Conservation (phyloP, 768 basidiomycete species). For the Russula brevipes region DNA sequence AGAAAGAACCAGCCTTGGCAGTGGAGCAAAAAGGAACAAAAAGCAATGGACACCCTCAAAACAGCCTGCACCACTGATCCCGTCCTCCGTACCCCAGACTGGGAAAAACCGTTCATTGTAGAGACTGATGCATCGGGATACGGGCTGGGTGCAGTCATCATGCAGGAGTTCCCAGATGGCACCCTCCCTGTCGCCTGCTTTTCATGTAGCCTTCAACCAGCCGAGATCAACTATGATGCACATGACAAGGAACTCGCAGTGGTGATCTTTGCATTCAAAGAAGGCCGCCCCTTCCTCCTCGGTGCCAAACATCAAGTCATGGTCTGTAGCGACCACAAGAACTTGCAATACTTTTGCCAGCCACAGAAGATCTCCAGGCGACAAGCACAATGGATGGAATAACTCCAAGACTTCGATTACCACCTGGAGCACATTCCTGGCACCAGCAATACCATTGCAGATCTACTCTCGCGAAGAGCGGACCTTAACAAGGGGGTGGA, state of each 20-base stretch:
- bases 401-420: neutral
- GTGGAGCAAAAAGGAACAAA: neutral
- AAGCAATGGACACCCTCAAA: neutral
- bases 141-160: no score
- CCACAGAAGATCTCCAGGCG: neutral
- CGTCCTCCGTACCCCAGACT: neutral
- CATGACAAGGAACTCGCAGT: no score
- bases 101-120: neutral
- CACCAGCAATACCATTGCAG: rapidly evolving
- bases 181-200: no score
- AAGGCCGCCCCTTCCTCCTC: no score
- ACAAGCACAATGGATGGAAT: neutral
- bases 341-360: neutral
- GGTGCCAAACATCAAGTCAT: no score
- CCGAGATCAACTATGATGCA: no score
- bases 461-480: neutral
- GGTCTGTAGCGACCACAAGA: no score
- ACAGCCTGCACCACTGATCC: no score
- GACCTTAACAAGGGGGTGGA: constrained; percentile 3
- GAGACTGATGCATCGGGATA: neutral
- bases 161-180: no score
- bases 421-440: neutral
- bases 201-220: no score
- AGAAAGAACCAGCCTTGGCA: neutral
- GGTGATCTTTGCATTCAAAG: no score